phyloP scores from a whole-genome alignment of 306 rosid genomes.

The Rosa lucieae region DNA sequence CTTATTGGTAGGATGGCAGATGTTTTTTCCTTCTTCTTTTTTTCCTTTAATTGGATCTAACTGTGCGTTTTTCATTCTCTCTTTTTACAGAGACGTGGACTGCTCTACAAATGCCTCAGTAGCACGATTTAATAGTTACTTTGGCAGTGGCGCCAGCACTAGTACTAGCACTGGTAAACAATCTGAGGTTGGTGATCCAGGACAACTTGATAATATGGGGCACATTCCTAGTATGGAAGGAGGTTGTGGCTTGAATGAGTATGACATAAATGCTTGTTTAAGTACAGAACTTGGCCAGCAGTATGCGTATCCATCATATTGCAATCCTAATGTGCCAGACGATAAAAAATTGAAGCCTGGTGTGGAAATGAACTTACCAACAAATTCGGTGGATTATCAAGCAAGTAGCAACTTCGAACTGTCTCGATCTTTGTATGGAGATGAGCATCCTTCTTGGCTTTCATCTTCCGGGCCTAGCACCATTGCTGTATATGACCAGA shows the following conservation, averaged over 20 bases:
- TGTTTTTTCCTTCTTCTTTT: neutral
- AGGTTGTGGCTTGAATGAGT: slow-evolving; percentile 44
- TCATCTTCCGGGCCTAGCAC: slow-evolving; percentile 50
- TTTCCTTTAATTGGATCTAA: neutral
- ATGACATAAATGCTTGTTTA: slow-evolving; percentile 47
- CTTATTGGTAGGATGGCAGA: neutral
- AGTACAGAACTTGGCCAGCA: slow-evolving; percentile 50
- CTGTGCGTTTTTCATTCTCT: neutral
- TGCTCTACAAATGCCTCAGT: slow-evolving; percentile 49
- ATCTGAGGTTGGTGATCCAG: slow-evolving; percentile 48
- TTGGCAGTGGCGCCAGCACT: slow-evolving; percentile 22
- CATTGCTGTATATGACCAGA: slow-evolving; percentile 57
- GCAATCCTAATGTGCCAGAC: slow-evolving; percentile 29
- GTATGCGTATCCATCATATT: slow-evolving; percentile 34
- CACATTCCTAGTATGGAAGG: slow-evolving; percentile 32
- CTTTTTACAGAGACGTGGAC: slow-evolving; percentile 49
- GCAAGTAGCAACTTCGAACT: slow-evolving; percentile 45
- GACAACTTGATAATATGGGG: slow-evolving; percentile 45
- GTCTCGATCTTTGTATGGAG: slow-evolving; percentile 52
- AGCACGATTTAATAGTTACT: slow-evolving; percentile 51
- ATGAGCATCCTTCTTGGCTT: slow-evolving; percentile 57
- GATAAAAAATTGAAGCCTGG: slow-evolving; percentile 36
- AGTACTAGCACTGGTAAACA: slow-evolving; percentile 27
- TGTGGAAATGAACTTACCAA: slow-evolving; percentile 34
- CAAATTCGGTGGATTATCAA: slow-evolving; percentile 48